Percentiles rank a stretch among this genome's conserved stretches.
Conservation (phyloP, 2,329 filamentous ascomycete species). For the Colletotrichum euphorbiae region DNA sequence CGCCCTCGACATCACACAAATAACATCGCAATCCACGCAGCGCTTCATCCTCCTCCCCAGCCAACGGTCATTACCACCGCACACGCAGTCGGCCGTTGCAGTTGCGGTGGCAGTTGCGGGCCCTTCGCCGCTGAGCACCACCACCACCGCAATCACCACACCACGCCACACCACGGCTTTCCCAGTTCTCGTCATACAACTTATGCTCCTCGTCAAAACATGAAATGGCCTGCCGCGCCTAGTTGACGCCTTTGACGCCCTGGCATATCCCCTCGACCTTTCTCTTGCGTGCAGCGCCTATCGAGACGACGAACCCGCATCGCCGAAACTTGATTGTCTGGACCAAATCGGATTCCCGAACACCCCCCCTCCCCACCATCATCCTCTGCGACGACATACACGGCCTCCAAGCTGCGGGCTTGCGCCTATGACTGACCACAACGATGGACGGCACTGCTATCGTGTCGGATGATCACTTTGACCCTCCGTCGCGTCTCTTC, state of each 20-base stretch:
- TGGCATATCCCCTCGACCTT: not conserved
- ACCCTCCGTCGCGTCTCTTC: constrained; percentile 76
- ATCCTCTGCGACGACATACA: constrained; percentile 39
- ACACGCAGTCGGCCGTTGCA: constrained; percentile 8
- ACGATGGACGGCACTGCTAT: constrained; percentile 64
- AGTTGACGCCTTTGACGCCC: constrained; percentile 27
- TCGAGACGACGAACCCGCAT: not conserved
- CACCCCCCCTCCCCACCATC: constrained; percentile 42
- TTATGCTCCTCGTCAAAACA: constrained; percentile 8
- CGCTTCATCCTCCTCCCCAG: not conserved
- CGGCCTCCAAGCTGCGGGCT: constrained; percentile 33
- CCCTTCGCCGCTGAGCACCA: not conserved
- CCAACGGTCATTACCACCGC: not conserved
- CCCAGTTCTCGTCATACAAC: not conserved
- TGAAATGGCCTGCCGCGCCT: constrained; percentile 32
- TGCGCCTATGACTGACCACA: constrained; percentile 44
- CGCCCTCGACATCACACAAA: not conserved
- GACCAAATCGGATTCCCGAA: constrained; percentile 4
- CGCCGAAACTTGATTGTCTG: not conserved
- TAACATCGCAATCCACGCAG: no score
- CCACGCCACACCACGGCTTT: not conserved
- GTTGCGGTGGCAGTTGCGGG: not conserved
- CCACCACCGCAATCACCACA: not conserved
- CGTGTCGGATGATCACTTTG: constrained; percentile 65
- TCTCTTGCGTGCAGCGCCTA: constrained; percentile 1